Conservation (phyloP, 202 grass and related monocot species). For the Digitaria exilis region DNA sequence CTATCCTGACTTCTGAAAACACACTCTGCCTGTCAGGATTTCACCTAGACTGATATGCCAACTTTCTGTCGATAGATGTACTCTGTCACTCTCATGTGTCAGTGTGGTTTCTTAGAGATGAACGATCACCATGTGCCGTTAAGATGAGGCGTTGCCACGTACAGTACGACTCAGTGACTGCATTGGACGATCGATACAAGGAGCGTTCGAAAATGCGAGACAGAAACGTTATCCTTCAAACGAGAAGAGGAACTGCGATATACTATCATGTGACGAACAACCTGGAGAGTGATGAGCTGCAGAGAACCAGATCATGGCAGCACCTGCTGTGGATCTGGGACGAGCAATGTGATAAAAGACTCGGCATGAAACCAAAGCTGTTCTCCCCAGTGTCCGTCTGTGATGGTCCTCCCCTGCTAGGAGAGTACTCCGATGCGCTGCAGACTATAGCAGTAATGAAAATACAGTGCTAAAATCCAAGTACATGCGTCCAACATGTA, state of each 20-base stretch:
- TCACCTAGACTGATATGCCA: neutral
- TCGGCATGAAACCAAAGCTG: neutral
- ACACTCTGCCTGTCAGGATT: neutral
- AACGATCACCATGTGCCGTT: neutral
- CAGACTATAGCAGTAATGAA: neutral
- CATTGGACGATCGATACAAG: neutral
- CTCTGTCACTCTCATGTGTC: neutral
- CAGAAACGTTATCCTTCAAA: neutral
- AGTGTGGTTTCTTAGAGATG: neutral
- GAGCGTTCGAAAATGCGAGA: neutral
- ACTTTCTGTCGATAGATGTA: slow-evolving; percentile 2
- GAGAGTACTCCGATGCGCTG: slow-evolving; percentile 4
- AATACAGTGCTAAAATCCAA: neutral
- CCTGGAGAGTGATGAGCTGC: slow-evolving; percentile 15
- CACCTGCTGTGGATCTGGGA: slow-evolving; percentile 22
- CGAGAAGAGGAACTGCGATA: neutral
- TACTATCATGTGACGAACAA: neutral
- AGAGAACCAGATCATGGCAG: slow-evolving; percentile 22
- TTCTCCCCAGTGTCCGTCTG: neutral
- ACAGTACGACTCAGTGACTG: neutral
- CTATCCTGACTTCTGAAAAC: slow-evolving; percentile 27
- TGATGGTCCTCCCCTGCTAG: slow-evolving; percentile 11
- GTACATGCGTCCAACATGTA: neutral
- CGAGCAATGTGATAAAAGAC: neutral
- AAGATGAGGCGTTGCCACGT: neutral